Percentiles rank a stretch among this genome's conserved stretches.
phyloP scores from a whole-genome alignment of 75 land plant genomes.

The Sequoiadendron giganteum region DNA sequence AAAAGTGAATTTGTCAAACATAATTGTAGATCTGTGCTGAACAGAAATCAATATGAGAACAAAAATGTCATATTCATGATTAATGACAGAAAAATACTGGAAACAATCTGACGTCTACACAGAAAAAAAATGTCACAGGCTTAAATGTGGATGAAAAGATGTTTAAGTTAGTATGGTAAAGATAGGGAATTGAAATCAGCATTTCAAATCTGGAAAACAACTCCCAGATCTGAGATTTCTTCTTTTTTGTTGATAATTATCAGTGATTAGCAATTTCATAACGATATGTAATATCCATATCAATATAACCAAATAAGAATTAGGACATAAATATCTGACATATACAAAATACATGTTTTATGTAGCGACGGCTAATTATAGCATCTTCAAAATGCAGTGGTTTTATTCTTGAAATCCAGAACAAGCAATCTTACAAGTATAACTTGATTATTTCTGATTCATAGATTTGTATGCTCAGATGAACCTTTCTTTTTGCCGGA shows the following conservation, averaged over 20 bases:
- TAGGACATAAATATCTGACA: neutral
- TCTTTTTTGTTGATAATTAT: neutral
- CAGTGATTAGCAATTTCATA: neutral
- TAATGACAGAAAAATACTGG: neutral
- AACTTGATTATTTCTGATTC: neutral
- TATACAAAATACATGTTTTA: neutral
- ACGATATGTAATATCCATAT: neutral
- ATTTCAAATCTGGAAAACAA: neutral
- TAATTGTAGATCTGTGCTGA: neutral
- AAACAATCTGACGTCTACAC: neutral
- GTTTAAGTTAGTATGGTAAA: neutral
- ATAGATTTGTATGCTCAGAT: neutral
- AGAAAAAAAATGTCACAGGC: neutral
- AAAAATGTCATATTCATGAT: neutral
- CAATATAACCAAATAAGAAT: neutral
- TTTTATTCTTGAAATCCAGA: neutral
- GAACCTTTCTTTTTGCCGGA: neutral
- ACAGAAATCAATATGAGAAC: neutral
- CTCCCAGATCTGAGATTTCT: neutral
- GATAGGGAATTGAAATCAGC: neutral
- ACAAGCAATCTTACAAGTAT: neutral
- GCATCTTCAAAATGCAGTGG: neutral
- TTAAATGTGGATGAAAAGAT: neutral
- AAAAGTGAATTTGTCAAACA: neutral
- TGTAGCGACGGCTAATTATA: neutral